These are phyloP conservation scores for Coelastrella sp. DNA, from an alignment of 139 green algal species.

Conservation along the genomic window DNA sequence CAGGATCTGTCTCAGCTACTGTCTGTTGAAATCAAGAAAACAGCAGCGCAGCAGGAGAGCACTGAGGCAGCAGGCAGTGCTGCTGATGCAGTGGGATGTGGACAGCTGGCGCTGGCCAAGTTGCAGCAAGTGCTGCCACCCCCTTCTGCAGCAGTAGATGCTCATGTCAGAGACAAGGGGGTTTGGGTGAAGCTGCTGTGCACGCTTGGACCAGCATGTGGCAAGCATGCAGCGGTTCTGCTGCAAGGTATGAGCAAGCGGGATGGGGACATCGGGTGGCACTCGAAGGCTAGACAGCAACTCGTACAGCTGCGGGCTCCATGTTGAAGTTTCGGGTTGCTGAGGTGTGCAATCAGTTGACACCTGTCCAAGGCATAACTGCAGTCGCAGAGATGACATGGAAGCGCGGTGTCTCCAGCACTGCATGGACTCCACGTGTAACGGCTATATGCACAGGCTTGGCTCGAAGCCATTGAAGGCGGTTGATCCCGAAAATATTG, in stretches of 20 bases:
- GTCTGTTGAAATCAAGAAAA: neutral
- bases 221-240: slow-evolving; percentile 43
- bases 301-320: slow-evolving; percentile 1
- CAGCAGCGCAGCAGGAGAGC: neutral
- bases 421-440: too few relatives aligned
- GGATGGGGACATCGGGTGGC: slow-evolving; percentile 37
- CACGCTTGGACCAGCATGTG: slow-evolving; percentile 11
- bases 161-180: neutral
- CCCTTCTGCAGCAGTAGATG: neutral
- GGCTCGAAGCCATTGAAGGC: too few relatives aligned
- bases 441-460: too few relatives aligned
- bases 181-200: neutral
- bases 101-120: neutral
- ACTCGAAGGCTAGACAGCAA: slow-evolving; percentile 35
- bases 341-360: neutral
- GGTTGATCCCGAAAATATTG: too few relatives aligned
- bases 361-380: neutral
- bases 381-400: neutral
- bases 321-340: too few relatives aligned
- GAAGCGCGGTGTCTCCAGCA: too few relatives aligned
- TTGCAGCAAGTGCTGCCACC: slow-evolving; percentile 18
- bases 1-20: slow-evolving; percentile 28
- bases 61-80: neutral
- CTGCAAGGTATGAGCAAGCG: slow-evolving; percentile 26
- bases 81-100: neutral